A percentile compares a stretch with the other conserved stretches of the same genome.
Conservation (phyloP, 192 early-diverging fungal species). For the Backusella parvicylindrica region DNA sequence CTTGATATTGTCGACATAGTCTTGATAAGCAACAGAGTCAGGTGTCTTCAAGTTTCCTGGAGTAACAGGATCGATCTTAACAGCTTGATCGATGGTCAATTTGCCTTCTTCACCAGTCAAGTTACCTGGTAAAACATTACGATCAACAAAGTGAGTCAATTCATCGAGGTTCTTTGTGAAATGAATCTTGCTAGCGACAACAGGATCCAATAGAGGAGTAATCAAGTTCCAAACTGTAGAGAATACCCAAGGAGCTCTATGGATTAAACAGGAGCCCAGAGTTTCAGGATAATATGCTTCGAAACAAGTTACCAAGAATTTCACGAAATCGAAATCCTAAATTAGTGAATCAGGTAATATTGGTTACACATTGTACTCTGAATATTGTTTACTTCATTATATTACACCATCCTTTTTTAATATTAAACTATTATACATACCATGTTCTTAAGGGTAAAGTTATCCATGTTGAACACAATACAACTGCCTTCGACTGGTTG, state of each 20-base stretch:
- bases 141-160: slow-evolving; percentile 57
- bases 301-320: slow-evolving; percentile 75
- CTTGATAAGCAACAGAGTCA: not conserved
- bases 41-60: not conserved
- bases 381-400: not conserved
- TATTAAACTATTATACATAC: slow-evolving; percentile 7
- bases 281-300: slow-evolving; percentile 91
- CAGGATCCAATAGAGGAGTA: slow-evolving; percentile 81
- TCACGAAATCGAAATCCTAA: slow-evolving; percentile 70
- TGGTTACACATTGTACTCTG: not conserved
- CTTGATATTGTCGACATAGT: slow-evolving; percentile 1
- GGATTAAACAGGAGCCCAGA: slow-evolving; percentile 76
- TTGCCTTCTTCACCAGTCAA: slow-evolving; percentile 49
- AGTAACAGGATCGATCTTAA: not conserved
- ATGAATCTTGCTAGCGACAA: slow-evolving; percentile 85
- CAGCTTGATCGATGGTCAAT: not conserved
- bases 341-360: not conserved
- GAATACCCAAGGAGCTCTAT: slow-evolving; percentile 90
- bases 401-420: not conserved
- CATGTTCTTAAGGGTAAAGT: slow-evolving; percentile 72
- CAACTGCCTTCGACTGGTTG: slow-evolving; percentile 70
- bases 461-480: slow-evolving; percentile 77
- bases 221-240: slow-evolving; percentile 80
- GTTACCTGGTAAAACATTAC: slow-evolving; percentile 49
- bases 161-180: slow-evolving; percentile 67